A percentile compares a stretch with the other conserved stretches of the same genome.
These are phyloP conservation scores for Mortierella claussenii DNA, from an alignment of 192 early-diverging fungal genomes.

Conservation along the genomic window DNA sequence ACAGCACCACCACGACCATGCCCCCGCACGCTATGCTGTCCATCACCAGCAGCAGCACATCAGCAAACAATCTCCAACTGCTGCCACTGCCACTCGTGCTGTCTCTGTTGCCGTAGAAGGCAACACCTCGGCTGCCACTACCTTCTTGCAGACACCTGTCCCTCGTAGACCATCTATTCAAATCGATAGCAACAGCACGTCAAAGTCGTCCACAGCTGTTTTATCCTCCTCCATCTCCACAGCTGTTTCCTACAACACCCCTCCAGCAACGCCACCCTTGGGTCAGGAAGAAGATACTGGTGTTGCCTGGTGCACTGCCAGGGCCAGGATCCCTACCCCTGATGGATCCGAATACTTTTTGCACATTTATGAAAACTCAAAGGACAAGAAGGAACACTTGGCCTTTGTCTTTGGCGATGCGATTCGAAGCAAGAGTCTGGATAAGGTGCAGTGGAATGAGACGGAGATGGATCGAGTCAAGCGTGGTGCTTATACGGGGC, in stretches of 20 bases:
- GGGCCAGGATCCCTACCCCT: conserved; percentile 82
- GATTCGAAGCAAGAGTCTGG: conserved; percentile 74
- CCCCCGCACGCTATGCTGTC: not conserved
- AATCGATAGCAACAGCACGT: conserved; percentile 1
- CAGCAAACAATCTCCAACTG: too few relatives aligned
- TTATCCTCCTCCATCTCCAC: not conserved
- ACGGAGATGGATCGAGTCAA: conserved; percentile 81
- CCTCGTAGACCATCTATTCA: conserved; percentile 33
- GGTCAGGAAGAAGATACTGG: not conserved
- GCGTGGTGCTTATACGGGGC: conserved; percentile 79
- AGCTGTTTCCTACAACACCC: conserved; percentile 34
- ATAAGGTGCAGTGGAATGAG: conserved; percentile 73
- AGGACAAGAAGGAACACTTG: conserved; percentile 92
- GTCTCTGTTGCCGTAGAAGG: too few relatives aligned
- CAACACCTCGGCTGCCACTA: conserved; percentile 5
- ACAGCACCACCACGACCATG: conserved; percentile 12
- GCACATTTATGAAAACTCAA: conserved; percentile 85
- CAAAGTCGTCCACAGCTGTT: not conserved
- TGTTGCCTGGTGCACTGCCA: conserved; percentile 61
- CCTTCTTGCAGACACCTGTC: conserved; percentile 31
- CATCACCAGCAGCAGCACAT: too few relatives aligned
- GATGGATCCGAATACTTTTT: conserved; percentile 82
- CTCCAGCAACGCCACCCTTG: conserved; percentile 46
- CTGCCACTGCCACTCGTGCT: too few relatives aligned
- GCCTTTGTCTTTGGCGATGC: conserved; percentile 94